phyloP scores from a whole-genome alignment of 2,329 filamentous ascomycete genomes.

The Sporothrix sp. region DNA sequence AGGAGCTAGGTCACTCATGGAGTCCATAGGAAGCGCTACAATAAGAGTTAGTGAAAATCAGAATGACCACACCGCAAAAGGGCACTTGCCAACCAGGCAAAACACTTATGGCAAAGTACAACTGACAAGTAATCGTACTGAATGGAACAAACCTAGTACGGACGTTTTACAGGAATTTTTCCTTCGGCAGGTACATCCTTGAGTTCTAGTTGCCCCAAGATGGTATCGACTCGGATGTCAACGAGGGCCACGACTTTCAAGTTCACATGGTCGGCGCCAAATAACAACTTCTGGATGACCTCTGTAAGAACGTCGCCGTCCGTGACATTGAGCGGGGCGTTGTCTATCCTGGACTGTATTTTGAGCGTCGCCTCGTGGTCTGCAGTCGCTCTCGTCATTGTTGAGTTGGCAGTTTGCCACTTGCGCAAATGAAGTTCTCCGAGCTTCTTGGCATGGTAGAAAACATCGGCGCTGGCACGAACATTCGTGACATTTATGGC shows the following conservation, averaged over 20 bases:
- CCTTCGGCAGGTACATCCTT: slow-evolving; percentile 80
- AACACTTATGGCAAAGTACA: not conserved
- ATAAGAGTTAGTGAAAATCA: slow-evolving; percentile 13
- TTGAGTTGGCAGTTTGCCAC: slow-evolving; percentile 81
- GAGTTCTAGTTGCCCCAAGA: slow-evolving; percentile 69
- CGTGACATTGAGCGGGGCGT: slow-evolving; percentile 75
- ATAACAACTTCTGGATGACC: slow-evolving; percentile 70
- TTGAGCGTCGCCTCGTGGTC: slow-evolving; percentile 54
- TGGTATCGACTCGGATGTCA: slow-evolving; percentile 72
- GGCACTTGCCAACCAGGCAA: not conserved
- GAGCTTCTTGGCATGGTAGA: slow-evolving; percentile 66
- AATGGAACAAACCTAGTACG: slow-evolving; percentile 48
- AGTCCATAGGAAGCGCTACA: slow-evolving; percentile 50
- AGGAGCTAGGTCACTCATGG: slow-evolving; percentile 42
- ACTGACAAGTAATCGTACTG: slow-evolving; percentile 28
- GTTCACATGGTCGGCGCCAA: slow-evolving; percentile 58
- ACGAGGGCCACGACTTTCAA: slow-evolving; percentile 71
- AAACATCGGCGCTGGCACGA: slow-evolving; percentile 68
- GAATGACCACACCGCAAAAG: not conserved
- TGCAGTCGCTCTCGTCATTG: slow-evolving; percentile 48
- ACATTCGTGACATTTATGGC: slow-evolving; percentile 68
- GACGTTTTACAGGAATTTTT: slow-evolving; percentile 85
- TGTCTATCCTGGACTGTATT: slow-evolving; percentile 64
- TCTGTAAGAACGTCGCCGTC: slow-evolving; percentile 70
- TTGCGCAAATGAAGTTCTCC: slow-evolving; percentile 68